A percentile compares a stretch with the other conserved stretches of the same genome.
These are phyloP conservation scores for Suaeda aralocaspica DNA, from an alignment of 148 eudicot genomes.

Conservation along the genomic window DNA sequence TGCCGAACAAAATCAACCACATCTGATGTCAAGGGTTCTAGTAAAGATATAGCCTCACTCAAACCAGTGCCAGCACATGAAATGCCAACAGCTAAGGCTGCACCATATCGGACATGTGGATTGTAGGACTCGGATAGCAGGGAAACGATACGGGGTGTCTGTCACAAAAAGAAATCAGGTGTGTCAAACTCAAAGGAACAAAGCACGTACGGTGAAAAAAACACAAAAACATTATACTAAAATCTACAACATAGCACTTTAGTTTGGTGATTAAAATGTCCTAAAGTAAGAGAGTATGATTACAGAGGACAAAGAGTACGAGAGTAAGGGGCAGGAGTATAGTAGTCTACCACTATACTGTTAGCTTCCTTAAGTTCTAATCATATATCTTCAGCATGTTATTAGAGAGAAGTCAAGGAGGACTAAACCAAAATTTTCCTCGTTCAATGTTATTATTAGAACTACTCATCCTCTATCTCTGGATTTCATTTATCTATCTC, in stretches of 20 bases:
- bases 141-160: slow-evolving; percentile 95
- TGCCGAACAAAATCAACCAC: slow-evolving; percentile 98
- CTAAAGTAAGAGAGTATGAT: too few species aligned
- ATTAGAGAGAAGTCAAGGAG: too few species aligned
- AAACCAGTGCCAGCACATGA: slow-evolving; percentile 97
- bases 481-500: neutral
- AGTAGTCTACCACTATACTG: too few species aligned
- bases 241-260: neutral
- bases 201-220: too few species aligned
- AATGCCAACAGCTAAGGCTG: slow-evolving; percentile 95
- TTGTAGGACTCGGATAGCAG: slow-evolving; percentile 89
- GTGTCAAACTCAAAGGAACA: neutral
- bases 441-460: too few species aligned
- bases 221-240: neutral
- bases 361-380: too few species aligned
- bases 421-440: too few species aligned
- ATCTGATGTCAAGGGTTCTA: slow-evolving; percentile 95
- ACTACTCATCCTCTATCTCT: neutral
- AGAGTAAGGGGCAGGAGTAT: too few species aligned
- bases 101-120: slow-evolving; percentile 98
- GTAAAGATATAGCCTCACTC: slow-evolving; percentile 92
- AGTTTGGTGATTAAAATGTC: too few species aligned
- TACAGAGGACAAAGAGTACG: too few species aligned
- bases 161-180: slow-evolving; percentile 20
- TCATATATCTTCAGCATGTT: too few species aligned